Percentiles rank a stretch among this genome's conserved stretches.
These are phyloP conservation scores for Turritis glabra DNA, from an alignment of 345 rosid genomes.

Conservation along the genomic window DNA sequence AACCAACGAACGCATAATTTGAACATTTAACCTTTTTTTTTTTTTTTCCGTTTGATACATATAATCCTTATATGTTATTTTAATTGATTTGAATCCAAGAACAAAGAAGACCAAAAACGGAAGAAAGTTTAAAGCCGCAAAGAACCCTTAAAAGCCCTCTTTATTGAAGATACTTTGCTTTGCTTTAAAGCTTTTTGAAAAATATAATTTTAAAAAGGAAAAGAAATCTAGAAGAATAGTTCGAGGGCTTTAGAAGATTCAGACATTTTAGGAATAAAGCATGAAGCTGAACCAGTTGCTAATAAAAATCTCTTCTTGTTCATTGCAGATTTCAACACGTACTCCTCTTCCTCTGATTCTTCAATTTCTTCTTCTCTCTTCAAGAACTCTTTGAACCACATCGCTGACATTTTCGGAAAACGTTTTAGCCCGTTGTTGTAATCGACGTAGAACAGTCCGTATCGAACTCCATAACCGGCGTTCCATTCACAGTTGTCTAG, in stretches of 20 bases:
- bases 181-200: conserved; percentile 16
- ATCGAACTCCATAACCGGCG: conserved; percentile 52
- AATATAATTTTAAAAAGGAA: not conserved
- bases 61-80: not conserved
- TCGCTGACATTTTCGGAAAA: conserved; percentile 59
- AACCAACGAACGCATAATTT: not conserved
- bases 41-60: not conserved
- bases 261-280: conserved; percentile 38
- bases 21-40: too few species aligned
- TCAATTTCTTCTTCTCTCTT: conserved; percentile 39
- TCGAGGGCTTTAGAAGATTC: conserved; percentile 41
- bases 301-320: conserved; percentile 35
- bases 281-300: conserved; percentile 35
- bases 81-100: not conserved
- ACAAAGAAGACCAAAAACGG: not conserved
- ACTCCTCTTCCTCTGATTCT: conserved; percentile 32
- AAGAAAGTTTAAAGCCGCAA: conserved; percentile 13
- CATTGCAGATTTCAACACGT: conserved; percentile 24
- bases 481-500: conserved; percentile 70
- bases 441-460: conserved; percentile 57
- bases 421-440: conserved; percentile 54
- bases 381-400: conserved; percentile 65
- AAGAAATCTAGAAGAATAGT: conserved; percentile 20
- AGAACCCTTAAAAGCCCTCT: conserved; percentile 6
- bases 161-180: conserved; percentile 23